These are phyloP conservation scores for Ceratocystiopsis brevicomis DNA, from an alignment of 2,329 filamentous ascomycete genomes.

Conservation along the genomic window DNA sequence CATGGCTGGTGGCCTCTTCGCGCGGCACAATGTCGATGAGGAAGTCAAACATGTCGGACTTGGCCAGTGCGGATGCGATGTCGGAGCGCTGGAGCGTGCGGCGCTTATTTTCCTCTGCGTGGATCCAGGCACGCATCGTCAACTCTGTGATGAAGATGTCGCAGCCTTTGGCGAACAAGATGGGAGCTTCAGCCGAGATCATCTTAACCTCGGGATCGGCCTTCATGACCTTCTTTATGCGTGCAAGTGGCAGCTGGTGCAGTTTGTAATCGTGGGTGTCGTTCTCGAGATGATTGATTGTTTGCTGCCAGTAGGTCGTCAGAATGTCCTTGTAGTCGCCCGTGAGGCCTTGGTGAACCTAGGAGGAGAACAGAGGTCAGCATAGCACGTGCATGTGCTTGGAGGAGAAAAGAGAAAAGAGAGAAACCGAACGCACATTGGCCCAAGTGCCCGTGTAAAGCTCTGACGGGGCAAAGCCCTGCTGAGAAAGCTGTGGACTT, in stretches of 20 bases:
- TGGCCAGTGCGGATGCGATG: slow-evolving; percentile 85
- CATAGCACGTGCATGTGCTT: not conserved
- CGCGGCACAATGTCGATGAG: slow-evolving; percentile 95
- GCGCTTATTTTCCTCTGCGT: slow-evolving; percentile 96
- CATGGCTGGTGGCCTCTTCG: slow-evolving; percentile 73
- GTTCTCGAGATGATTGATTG: slow-evolving; percentile 83
- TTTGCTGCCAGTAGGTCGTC: slow-evolving; percentile 98
- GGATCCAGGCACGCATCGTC: slow-evolving; percentile 98
- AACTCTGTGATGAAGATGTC: slow-evolving; percentile 98
- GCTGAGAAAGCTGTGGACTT: slow-evolving; percentile 50
- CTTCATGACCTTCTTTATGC: slow-evolving; percentile 99
- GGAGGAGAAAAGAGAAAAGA: not conserved
- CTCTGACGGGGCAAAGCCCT: slow-evolving; percentile 80
- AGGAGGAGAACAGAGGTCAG: not conserved
- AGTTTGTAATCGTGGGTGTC: slow-evolving; percentile 98
- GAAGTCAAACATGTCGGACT: slow-evolving; percentile 99
- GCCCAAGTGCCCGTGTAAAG: slow-evolving; percentile 89
- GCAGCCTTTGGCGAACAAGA: slow-evolving; percentile 93
- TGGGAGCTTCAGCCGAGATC: slow-evolving; percentile 96
- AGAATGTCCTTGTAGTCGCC: slow-evolving; percentile 92
- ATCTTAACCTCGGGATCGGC: slow-evolving; percentile 98
- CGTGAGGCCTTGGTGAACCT: slow-evolving; percentile 89
- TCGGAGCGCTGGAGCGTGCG: slow-evolving; percentile 88
- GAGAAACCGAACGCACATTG: slow-evolving; percentile 44
- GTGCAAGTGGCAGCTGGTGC: slow-evolving; percentile 87